Percentiles rank a stretch among this genome's conserved stretches.
phyloP scores from a whole-genome alignment of 2,329 filamentous ascomycete species.

The Trichophyton rubrum region DNA sequence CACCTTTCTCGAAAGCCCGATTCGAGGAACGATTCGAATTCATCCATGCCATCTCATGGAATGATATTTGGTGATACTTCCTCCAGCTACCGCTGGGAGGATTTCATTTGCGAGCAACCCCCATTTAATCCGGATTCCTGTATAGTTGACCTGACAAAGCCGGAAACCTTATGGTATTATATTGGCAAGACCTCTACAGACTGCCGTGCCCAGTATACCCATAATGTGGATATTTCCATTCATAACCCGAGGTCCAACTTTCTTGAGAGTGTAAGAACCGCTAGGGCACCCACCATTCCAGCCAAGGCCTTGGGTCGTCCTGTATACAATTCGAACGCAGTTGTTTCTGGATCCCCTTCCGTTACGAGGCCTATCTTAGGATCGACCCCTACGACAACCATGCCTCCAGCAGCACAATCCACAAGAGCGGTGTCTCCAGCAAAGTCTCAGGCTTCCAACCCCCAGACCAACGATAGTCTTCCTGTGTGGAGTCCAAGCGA shows the following conservation, averaged over 20 bases:
- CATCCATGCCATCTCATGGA: slow-evolving; percentile 52
- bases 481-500: slow-evolving; percentile 4
- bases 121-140: slow-evolving; percentile 47
- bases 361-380: background rate
- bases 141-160: slow-evolving; percentile 59
- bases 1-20: slow-evolving; percentile 41
- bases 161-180: slow-evolving; percentile 77
- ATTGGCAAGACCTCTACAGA: slow-evolving; percentile 78
- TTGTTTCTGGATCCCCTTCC: slow-evolving; percentile 14
- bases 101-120: slow-evolving; percentile 57
- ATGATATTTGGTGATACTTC: slow-evolving; percentile 51
- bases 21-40: slow-evolving; percentile 41
- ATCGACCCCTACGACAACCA: background rate
- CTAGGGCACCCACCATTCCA: slow-evolving; percentile 20
- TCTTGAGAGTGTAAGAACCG: slow-evolving; percentile 35
- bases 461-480: background rate
- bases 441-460: background rate
- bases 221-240: slow-evolving; percentile 47
- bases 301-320: slow-evolving; percentile 18
- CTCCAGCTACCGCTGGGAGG: slow-evolving; percentile 55
- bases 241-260: slow-evolving; percentile 40
- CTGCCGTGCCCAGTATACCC: slow-evolving; percentile 79
- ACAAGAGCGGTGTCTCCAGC: background rate
- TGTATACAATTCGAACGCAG: slow-evolving; percentile 18
- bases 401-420: slow-evolving; percentile 14